Percentiles rank a stretch among this genome's conserved stretches.
Conservation (phyloP, 2,329 filamentous ascomycete species). For the Aspergillus tamarii region DNA sequence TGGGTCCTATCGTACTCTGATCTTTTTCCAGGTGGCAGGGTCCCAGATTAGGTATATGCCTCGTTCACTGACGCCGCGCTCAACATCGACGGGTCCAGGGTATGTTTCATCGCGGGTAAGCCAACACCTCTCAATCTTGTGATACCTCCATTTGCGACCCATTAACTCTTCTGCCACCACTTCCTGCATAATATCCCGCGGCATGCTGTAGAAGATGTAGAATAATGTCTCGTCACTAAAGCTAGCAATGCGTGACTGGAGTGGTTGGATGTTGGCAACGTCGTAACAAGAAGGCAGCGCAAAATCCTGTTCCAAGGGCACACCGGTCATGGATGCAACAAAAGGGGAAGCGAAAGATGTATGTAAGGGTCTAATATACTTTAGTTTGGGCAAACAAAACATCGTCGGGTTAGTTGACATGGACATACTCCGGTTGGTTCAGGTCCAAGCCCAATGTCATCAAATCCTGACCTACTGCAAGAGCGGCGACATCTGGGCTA, state of each 20-base stretch:
- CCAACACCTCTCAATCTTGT: slow-evolving; percentile 57
- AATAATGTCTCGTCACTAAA: slow-evolving; percentile 69
- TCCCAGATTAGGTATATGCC: slow-evolving; percentile 58
- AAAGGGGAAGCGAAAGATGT: slow-evolving; percentile 68
- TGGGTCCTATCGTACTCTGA: slow-evolving; percentile 41
- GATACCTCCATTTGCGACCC: slow-evolving; percentile 56
- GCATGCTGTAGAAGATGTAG: slow-evolving; percentile 71
- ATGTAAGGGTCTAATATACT: slow-evolving; percentile 56
- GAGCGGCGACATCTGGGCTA: slow-evolving; percentile 54
- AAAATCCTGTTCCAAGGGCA: slow-evolving; percentile 66
- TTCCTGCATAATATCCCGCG: slow-evolving; percentile 67
- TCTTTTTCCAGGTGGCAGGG: slow-evolving; percentile 53
- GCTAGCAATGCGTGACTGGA: slow-evolving; percentile 60
- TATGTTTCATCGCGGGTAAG: slow-evolving; percentile 53
- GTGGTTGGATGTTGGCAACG: slow-evolving; percentile 66
- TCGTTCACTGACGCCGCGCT: slow-evolving; percentile 52
- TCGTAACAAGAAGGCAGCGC: slow-evolving; percentile 65
- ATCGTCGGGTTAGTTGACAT: not conserved
- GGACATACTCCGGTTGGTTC: slow-evolving; percentile 61
- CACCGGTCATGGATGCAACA: slow-evolving; percentile 58
- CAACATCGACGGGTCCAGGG: slow-evolving; percentile 51
- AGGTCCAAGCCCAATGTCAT: slow-evolving; percentile 66
- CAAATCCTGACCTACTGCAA: slow-evolving; percentile 66
- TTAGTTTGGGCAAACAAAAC: slow-evolving; percentile 22
- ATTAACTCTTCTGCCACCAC: slow-evolving; percentile 65